These are phyloP conservation scores for Litsea cubeba DNA, from an alignment of 164 flowering plant genomes.

Conservation along the genomic window DNA sequence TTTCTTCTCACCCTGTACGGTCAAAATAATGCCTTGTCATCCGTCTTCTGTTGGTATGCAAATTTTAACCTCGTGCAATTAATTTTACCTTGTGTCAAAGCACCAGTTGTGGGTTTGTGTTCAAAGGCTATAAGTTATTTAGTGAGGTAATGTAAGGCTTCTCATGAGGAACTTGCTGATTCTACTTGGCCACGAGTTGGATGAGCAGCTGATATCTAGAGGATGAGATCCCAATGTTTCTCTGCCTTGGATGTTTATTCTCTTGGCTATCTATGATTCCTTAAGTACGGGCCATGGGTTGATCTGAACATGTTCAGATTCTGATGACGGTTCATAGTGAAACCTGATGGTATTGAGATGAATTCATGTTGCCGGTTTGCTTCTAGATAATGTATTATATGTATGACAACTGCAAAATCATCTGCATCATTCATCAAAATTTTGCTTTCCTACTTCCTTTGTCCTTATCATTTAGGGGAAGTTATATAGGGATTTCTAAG, in stretches of 20 bases:
- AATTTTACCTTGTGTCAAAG: neutral
- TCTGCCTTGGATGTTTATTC: neutral
- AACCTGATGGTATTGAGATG: neutral
- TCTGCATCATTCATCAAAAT: no score
- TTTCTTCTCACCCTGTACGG: constrained; percentile 4
- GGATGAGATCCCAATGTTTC: no score
- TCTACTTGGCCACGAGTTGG: neutral
- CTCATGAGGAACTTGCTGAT: neutral
- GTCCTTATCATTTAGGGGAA: no score
- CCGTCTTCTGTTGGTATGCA: neutral
- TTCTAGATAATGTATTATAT: no score
- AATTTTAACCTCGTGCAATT: neutral
- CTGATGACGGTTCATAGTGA: neutral
- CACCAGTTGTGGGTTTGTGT: neutral
- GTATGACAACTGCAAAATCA: no score
- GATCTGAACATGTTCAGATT: no score
- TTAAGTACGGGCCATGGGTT: neutral
- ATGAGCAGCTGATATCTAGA: neutral
- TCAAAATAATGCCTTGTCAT: neutral
- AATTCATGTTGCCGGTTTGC: no score
- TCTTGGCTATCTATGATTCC: neutral
- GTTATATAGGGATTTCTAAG: no score
- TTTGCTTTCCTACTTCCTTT: no score
- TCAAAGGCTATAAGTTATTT: neutral
- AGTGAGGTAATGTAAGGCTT: neutral